phyloP scores from a whole-genome alignment of 2,329 filamentous ascomycete genomes.

The Alternaria gaisen region DNA sequence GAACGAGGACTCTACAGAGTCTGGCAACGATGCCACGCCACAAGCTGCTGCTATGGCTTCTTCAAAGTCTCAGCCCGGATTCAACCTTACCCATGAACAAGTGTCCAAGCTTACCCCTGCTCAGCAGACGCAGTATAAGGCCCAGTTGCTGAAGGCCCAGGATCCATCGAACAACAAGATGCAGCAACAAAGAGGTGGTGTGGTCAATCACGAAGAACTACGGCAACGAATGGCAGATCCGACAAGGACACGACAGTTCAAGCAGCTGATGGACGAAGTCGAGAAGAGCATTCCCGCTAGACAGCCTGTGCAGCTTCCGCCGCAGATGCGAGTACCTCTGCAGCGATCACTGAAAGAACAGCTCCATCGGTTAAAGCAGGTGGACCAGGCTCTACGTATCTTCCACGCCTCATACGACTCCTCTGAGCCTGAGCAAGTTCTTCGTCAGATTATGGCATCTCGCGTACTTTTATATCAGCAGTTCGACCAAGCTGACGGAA shows the following conservation, averaged over 20 bases:
- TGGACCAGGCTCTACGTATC: slow-evolving; percentile 43
- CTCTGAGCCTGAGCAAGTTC: slow-evolving; percentile 35
- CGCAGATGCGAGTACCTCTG: slow-evolving; percentile 35
- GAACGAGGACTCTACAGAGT: slow-evolving; percentile 55
- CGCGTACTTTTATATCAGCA: slow-evolving; percentile 40
- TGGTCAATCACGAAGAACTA: slow-evolving; percentile 36
- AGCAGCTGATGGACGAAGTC: slow-evolving; percentile 40
- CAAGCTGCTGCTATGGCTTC: slow-evolving; percentile 50
- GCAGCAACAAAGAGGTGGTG: slow-evolving; percentile 34
- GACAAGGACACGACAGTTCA: slow-evolving; percentile 36
- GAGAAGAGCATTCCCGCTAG: slow-evolving; percentile 36
- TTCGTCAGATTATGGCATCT: slow-evolving; percentile 38
- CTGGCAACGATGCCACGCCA: slow-evolving; percentile 42
- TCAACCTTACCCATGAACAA: slow-evolving; percentile 46
- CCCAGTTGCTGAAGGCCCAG: slow-evolving; percentile 47
- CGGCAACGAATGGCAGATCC: slow-evolving; percentile 39
- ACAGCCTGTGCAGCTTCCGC: slow-evolving; percentile 32
- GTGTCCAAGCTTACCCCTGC: slow-evolving; percentile 44
- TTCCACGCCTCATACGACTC: slow-evolving; percentile 41
- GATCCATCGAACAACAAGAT: slow-evolving; percentile 43
- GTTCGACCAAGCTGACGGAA: slow-evolving; percentile 39
- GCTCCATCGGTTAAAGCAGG: slow-evolving; percentile 36
- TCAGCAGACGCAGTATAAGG: slow-evolving; percentile 45
- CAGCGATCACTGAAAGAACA: slow-evolving; percentile 40
- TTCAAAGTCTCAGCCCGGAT: slow-evolving; percentile 42